Base-by-base conservation (phyloP, 805 yeast species). In the Lachancea mirantina region DNA sequence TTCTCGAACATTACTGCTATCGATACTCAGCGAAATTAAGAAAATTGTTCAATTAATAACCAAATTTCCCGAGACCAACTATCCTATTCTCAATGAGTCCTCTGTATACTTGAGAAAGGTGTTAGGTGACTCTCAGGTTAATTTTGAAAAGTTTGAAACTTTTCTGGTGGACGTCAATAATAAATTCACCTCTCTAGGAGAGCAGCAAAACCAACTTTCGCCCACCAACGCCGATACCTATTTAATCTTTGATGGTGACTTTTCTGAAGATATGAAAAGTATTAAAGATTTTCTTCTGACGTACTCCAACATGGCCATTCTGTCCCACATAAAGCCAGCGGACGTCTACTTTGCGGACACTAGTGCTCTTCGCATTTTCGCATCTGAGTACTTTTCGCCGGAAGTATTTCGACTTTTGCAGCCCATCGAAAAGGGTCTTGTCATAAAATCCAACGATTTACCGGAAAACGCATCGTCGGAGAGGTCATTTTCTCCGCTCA, bases 21-120 rank as follows among this genome's bases (percentile, higher is more conserved):
- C 80, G 43, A 76, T 83, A 1, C 66, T 81, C 29, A 72, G 77
- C 3, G 80, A 82, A 30, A 70, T 81, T 5, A 77, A 73, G 28
- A 72, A 78, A 46, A 69, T 82, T 10, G 57, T 59, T 6, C 77
- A 74, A 32, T 70, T 71, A 35, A 61, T 70, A 17, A 70, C 68
- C 42, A 78, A 72, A 45, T 70, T 71, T 35, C 74, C 73, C 36
- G 77, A 68, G 49, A 77, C 68, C 30, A 57, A 59, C 14, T 67
- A 58, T 46, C 64, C 65, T 8, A 57, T 48, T 26, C 46, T 46
- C 32, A 55, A 56, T 28, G 64, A 53, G 40, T 55, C 57, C 2
- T 58, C 55, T 10, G 42, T 29, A 23, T 55, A 29, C 40, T 60
- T 39, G 35, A 52, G 41, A 35, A 58, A 38, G 34, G 50, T 53